phyloP scores from a whole-genome alignment of 169 alveolate species.

The Cryptosporidium ubiquitum region DNA sequence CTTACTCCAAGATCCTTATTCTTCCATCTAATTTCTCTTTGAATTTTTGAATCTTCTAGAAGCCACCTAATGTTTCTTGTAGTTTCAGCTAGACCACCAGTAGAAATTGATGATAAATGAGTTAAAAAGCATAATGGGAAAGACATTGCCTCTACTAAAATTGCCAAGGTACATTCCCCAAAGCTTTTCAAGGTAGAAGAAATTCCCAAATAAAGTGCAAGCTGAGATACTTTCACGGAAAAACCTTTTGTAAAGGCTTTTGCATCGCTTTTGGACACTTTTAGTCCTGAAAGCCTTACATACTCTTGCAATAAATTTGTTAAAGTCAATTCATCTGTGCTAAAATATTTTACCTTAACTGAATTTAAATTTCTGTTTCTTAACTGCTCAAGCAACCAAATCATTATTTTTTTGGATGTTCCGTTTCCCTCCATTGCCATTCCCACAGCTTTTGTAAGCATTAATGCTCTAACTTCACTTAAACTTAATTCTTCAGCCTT shows the following conservation, averaged over 20 bases:
- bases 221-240: slow-evolving; percentile 15
- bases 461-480: slow-evolving; percentile 44
- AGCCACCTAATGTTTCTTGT: slow-evolving; percentile 44
- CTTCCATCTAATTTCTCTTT: slow-evolving; percentile 4
- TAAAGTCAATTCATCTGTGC: slow-evolving; percentile 2
- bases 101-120: slow-evolving; percentile 27
- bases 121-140: slow-evolving; percentile 32
- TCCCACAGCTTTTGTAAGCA: slow-evolving; percentile 20
- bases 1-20: slow-evolving; percentile 14
- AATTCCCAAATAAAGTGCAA: slow-evolving; percentile 8
- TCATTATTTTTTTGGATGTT: neutral
- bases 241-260: slow-evolving; percentile 16
- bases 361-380: neutral
- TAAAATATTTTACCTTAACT: neutral
- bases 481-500: slow-evolving; percentile 4
- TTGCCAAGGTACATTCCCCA: slow-evolving; percentile 53
- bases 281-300: neutral
- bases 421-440: slow-evolving; percentile 25
- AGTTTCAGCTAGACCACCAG: slow-evolving; percentile 36
- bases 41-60: slow-evolving; percentile 51
- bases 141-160: slow-evolving; percentile 30
- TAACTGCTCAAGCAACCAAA: slow-evolving; percentile 21
- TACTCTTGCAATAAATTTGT: slow-evolving; percentile 4
- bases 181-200: slow-evolving; percentile 8
- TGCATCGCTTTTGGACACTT: slow-evolving; percentile 2